A percentile compares a stretch with the other conserved stretches of the same genome.
These are phyloP conservation scores for Atalantia buxifolia DNA, from an alignment of 345 rosid genomes.

Conservation along the genomic window DNA sequence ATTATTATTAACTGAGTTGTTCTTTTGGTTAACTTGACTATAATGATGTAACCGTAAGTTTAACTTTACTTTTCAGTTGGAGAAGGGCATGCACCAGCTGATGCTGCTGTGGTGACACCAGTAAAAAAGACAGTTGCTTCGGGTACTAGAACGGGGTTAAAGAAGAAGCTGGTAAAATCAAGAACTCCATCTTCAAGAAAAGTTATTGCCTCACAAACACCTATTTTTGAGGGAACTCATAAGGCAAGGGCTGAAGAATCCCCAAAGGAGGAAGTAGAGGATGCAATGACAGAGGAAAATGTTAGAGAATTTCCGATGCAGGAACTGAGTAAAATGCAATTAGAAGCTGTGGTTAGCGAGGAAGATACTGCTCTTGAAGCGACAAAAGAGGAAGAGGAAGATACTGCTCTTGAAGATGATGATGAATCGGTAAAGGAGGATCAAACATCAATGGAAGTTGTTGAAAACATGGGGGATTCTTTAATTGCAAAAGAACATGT, in stretches of 20 bases:
- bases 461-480: not conserved
- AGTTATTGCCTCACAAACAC: conserved; percentile 10
- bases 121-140: conserved; percentile 20
- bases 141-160: conserved; percentile 20
- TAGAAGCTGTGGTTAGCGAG: conserved; percentile 8
- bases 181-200: conserved; percentile 25
- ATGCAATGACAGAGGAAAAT: conserved; percentile 12
- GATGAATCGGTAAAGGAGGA: conserved; percentile 12
- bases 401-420: conserved; percentile 16
- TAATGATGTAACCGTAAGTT: not conserved
- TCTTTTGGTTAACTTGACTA: not conserved
- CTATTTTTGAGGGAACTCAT: conserved; percentile 16
- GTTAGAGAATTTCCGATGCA: conserved; percentile 11
- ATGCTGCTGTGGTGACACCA: conserved; percentile 9
- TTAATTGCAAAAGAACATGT: not conserved
- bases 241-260: conserved; percentile 20
- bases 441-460: conserved; percentile 6
- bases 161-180: conserved; percentile 25
- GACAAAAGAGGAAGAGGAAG: conserved; percentile 12
- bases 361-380: conserved; percentile 14
- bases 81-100: conserved; percentile 20
- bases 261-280: conserved; percentile 4
- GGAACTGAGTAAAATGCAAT: conserved; percentile 3
- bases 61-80: conserved; percentile 13
- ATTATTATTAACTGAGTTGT: not conserved